Evolutionary conservation across 768 basidiomycete species (phyloP).

Genomic region (Cyclocybe aegerita): DNA sequence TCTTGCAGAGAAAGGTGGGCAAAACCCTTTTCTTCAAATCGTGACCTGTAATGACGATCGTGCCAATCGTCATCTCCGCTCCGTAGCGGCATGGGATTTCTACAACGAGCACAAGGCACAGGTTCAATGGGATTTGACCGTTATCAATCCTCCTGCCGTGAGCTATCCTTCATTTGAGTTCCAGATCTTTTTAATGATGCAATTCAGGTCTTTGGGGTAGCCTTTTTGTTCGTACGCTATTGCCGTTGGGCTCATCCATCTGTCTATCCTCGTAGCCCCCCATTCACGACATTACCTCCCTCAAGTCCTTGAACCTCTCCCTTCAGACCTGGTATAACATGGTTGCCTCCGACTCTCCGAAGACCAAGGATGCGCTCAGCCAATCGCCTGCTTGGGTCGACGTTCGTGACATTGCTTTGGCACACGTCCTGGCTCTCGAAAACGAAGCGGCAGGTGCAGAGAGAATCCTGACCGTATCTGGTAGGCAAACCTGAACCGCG

Average conservation of each 20-base stretch:
- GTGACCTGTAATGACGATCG: background rate
- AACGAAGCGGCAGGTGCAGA: slow-evolving; percentile 52
- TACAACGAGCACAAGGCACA: slow-evolving; percentile 39
- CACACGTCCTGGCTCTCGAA: slow-evolving; percentile 51
- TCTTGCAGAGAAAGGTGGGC: slow-evolving; percentile 57
- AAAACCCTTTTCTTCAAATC: background rate
- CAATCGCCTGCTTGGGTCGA: slow-evolving; percentile 38
- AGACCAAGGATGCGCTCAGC: slow-evolving; percentile 15
- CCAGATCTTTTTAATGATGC: background rate
- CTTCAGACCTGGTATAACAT: slow-evolving; percentile 24
- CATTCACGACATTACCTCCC: slow-evolving; percentile 36
- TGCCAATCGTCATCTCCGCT: background rate
- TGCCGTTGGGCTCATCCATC: background rate
- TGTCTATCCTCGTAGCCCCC: slow-evolving; percentile 28
- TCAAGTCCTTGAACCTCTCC: slow-evolving; percentile 38
- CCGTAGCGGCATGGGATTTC: slow-evolving; percentile 40
- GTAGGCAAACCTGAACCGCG: slow-evolving; percentile 13
- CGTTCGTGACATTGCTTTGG: slow-evolving; percentile 56
- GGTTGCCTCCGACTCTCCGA: slow-evolving; percentile 18
- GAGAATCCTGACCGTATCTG: slow-evolving; percentile 48
- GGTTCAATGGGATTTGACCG: slow-evolving; percentile 50
- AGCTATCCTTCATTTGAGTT: background rate
- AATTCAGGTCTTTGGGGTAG: slow-evolving; percentile 8
- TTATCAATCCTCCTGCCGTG: slow-evolving; percentile 47
- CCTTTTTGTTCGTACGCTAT: background rate